Base-by-base conservation (phyloP, 2,329 filamentous ascomycete genomes). In the Hypoxylon sp. region DNA sequence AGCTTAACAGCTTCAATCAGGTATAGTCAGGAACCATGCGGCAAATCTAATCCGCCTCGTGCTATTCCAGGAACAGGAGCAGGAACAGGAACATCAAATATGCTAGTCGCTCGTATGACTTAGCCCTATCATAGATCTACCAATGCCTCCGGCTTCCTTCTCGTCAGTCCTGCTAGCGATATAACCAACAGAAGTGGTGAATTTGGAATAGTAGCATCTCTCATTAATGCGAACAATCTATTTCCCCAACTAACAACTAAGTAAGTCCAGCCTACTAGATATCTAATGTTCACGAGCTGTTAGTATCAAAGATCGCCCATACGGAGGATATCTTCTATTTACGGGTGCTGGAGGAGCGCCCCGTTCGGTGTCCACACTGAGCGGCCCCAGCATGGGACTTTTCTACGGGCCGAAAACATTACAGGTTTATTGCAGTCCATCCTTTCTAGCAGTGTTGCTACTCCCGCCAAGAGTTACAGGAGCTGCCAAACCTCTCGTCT, bases 21-120 rank as follows among this genome's bases (percentile, higher is more conserved):
- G 20, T n/a, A 26, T 8, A 28, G 26, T 24, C 42, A 24, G 24
- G 24, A 14, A 51, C 24, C 26, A 18, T 28, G 36, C 26, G 22
- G 6, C 12, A 14, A 36, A 18, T 55, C 28, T 56, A 60, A 60
- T 64, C 18, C 44, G 16, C 42, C 33, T 48, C 26, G 48, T 61
- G 38, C 56, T 64, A 64, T 64, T 61, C 50, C 61, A 24, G 54
- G 56, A 45, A 46, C 45, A 24, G 54, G 56, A 45, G 40, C 45
- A 64, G 50, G 61, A 12, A 61, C 52, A n/a, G n/a, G n/a, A n/a
- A n/a, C n/a, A n/a, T n/a, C n/a, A n/a, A n/a, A 38, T 46, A 45
- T 61, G 57, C 20, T 26, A 57, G 57, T 57, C 46, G 12, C 5
- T 7, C 20, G 30, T 9, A 24, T 46, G 14, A 11, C 5, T n/a